Base-by-base conservation (phyloP, 495 filamentous ascomycete species). In the Penicillium ucsense region DNA sequence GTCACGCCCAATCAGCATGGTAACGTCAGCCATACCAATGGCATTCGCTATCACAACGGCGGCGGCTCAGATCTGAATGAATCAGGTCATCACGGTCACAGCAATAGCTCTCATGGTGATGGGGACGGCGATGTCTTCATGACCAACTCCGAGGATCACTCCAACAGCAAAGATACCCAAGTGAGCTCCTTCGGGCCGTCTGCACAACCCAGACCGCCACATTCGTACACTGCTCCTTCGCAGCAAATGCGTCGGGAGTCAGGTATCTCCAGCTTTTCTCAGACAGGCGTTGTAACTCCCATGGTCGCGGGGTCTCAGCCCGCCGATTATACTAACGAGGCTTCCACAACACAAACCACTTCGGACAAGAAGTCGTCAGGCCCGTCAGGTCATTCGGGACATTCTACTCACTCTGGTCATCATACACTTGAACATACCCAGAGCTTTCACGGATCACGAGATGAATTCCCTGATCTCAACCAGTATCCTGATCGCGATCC, bases 311-410 rank as follows among this genome's bases (percentile, higher is more conserved):
- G 85, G 9, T 84, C 89, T 32, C 83, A 89, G 43, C 80, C 85
- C 4, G 80, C 74, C 3, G 85, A 87, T 38, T 81, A 91, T 50
- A 65, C 78, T 30, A 95, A 95, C 54, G 85, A 89, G 55, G 89
- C 89, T 4, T 94, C 89, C 6, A 92, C 88, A 0, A 83, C 79
- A 11, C 76, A 76, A 46, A 89, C 86, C n/a, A 85, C 85, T 36
- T 88, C 84, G 4, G 80, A 84, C 35, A 82, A 87, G 53, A 89
- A 86, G 54, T 85, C 82, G 5, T 72, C 71, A 0, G 65, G 67
- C 35, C 69, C 74, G 35, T 71, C 64, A 3, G 73, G 64, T 0
- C 55, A 63, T 8, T 68, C 37, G 1, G 35, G 63, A 42, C 62
- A 77, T 50, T 20, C 20, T 20, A 20, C 20, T 1, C 20, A 20